Conservation (phyloP, 768 basidiomycete genomes). For the Kwoniella heveanensis region DNA sequence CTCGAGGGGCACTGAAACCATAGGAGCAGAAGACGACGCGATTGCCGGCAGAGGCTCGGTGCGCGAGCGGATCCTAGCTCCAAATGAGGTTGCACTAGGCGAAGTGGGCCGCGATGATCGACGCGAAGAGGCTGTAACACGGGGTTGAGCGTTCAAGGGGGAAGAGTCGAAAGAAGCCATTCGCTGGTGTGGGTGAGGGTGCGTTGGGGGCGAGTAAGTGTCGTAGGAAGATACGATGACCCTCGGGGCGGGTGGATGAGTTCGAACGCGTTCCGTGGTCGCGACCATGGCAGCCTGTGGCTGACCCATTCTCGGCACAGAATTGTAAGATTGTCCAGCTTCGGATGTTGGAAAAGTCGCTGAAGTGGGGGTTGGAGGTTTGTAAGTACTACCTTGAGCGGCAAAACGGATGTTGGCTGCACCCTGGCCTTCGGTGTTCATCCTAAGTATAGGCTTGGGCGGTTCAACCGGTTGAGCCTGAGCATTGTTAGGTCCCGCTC, state of each 20-base stretch:
- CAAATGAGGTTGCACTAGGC: conserved; percentile 43
- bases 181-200: conserved; percentile 18
- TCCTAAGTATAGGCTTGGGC: conserved; percentile 22
- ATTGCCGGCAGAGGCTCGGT: conserved; percentile 13
- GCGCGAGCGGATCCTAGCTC: conserved; percentile 26
- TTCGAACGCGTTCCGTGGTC: conserved; percentile 5
- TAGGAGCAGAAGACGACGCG: not conserved
- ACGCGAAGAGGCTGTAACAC: conserved; percentile 9
- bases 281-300: not conserved
- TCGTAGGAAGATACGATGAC: conserved; percentile 25
- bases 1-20: conserved; percentile 9
- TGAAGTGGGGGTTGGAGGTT: conserved; percentile 7
- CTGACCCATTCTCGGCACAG: not conserved
- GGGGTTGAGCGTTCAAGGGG: conserved; percentile 11
- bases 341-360: conserved; percentile 1
- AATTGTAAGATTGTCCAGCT: not conserved
- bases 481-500: not conserved
- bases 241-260: conserved; percentile 16
- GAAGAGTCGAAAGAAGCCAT: conserved; percentile 22
- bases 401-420: conserved; percentile 21
- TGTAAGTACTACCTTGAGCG: not conserved
- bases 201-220: conserved; percentile 7
- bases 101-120: conserved; percentile 40
- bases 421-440: conserved; percentile 26
- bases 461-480: conserved; percentile 8